phyloP scores from a whole-genome alignment of 441 rosid species.

The Croton setiger region DNA sequence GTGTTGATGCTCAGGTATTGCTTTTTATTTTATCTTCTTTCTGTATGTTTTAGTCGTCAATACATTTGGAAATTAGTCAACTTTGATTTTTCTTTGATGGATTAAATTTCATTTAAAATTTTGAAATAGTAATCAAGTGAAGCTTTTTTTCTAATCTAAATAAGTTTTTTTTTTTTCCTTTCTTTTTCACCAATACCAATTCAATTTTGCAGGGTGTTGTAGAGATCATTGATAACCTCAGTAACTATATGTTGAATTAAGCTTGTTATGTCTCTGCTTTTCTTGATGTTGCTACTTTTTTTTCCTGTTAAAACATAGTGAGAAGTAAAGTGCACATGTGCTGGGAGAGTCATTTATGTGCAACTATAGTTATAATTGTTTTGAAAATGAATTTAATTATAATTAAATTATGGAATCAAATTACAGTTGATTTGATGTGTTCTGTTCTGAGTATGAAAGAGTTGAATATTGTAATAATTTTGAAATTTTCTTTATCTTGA shows the following conservation, averaged over 20 bases:
- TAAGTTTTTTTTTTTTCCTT: background rate
- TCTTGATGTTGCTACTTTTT: background rate
- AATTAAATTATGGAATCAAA: background rate
- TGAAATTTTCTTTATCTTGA: slow-evolving; percentile 3
- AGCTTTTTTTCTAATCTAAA: background rate
- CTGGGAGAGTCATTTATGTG: background rate
- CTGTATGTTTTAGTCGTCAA: background rate
- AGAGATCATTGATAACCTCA: background rate
- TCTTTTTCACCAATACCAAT: background rate
- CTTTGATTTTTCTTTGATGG: background rate
- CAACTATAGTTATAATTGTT: background rate
- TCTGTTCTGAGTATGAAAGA: background rate
- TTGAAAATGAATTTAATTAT: background rate
- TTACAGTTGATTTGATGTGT: background rate
- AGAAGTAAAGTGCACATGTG: background rate
- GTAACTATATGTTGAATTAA: background rate
- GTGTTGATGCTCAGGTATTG: slow-evolving; percentile 79
- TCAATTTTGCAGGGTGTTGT: background rate
- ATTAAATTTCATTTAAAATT: background rate
- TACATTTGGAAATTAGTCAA: background rate
- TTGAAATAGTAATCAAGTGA: background rate
- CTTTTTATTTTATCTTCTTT: background rate
- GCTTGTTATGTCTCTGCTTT: background rate
- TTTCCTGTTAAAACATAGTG: background rate
- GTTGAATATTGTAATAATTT: background rate